Percentiles rank a stretch among this genome's conserved stretches.
Evolutionary conservation across 2,329 filamentous ascomycete species (phyloP).

Genomic region (Fusarium sp.): DNA sequence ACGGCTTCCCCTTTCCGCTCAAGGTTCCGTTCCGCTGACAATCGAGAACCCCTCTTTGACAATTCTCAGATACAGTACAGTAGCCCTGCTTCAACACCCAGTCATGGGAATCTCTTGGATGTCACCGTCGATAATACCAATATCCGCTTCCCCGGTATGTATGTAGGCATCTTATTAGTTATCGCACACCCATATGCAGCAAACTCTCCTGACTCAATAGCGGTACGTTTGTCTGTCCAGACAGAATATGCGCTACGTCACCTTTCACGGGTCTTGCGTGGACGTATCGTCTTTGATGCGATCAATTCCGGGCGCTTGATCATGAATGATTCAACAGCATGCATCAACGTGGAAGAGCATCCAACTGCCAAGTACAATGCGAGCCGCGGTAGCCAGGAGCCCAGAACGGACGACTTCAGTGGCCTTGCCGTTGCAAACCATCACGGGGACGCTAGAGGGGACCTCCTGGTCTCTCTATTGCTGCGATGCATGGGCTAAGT

Average conservation of each 20-base stretch:
- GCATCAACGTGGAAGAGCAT: slow-evolving; percentile 28
- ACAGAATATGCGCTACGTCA: slow-evolving; percentile 26
- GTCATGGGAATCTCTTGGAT: slow-evolving; percentile 38
- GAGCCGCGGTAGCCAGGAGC: slow-evolving; percentile 47
- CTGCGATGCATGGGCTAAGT: slow-evolving; percentile 36
- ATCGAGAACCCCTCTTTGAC: slow-evolving; percentile 29
- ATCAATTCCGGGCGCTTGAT: slow-evolving; percentile 24
- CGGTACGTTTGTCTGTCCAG: slow-evolving; percentile 7
- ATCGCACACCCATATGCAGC: slow-evolving; percentile 21
- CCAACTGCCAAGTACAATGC: slow-evolving; percentile 35
- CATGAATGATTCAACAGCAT: slow-evolving; percentile 18
- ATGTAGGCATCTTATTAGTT: slow-evolving; percentile 19
- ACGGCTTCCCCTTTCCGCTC: slow-evolving; percentile 32
- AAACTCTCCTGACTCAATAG: slow-evolving; percentile 40
- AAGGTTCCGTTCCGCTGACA: slow-evolving; percentile 21
- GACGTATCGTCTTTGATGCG: slow-evolving; percentile 21
- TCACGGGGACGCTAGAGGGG: slow-evolving; percentile 34
- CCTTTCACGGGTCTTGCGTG: not conserved
- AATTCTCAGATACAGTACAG: slow-evolving; percentile 16
- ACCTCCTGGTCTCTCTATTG: slow-evolving; percentile 23
- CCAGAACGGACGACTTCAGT: slow-evolving; percentile 6
- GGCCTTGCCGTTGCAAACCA: slow-evolving; percentile 41
- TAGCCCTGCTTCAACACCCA: slow-evolving; percentile 31
- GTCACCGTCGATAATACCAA: slow-evolving; percentile 34
- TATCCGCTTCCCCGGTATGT: slow-evolving; percentile 32